Conservation (phyloP, 805 yeast genomes). For the Candida chauliodis region DNA sequence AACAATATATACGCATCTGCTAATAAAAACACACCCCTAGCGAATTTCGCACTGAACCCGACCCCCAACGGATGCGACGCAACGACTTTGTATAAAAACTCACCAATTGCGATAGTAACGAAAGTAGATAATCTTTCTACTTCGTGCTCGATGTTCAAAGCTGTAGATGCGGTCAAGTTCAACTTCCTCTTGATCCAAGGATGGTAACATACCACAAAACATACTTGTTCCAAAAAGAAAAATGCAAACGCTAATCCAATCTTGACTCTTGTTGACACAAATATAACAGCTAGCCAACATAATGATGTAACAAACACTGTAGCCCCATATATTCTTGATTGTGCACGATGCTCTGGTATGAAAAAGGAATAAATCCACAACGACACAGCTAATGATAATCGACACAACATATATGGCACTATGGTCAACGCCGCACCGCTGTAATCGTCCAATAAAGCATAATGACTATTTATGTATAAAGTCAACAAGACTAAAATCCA, state of each 20-base stretch:
- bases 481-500: constrained; percentile 52
- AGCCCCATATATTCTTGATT: constrained; percentile 40
- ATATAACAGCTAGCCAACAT: constrained; percentile 52
- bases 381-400: constrained; percentile 34
- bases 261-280: constrained; percentile 43
- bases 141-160: constrained; percentile 63
- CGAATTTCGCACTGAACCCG: constrained; percentile 42
- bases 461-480: constrained; percentile 49
- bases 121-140: constrained; percentile 59
- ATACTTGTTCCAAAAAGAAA: constrained; percentile 38
- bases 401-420: constrained; percentile 46
- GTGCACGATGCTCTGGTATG: constrained; percentile 49
- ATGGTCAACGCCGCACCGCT: constrained; percentile 42
- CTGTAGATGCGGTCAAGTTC: constrained; percentile 48
- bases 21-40: constrained; percentile 47
- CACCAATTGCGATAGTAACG: constrained; percentile 63
- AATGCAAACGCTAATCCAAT: constrained; percentile 42
- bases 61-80: constrained; percentile 44
- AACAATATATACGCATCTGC: constrained; percentile 47
- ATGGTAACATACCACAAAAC: constrained; percentile 39
- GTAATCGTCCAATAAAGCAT: constrained; percentile 31
- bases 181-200: constrained; percentile 45
- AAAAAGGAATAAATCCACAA: constrained; percentile 40
- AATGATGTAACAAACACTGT: constrained; percentile 30
- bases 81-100: constrained; percentile 53